Evolutionary conservation across 345 rosid species (phyloP).

Genomic region (Cochlearia excelsa): DNA sequence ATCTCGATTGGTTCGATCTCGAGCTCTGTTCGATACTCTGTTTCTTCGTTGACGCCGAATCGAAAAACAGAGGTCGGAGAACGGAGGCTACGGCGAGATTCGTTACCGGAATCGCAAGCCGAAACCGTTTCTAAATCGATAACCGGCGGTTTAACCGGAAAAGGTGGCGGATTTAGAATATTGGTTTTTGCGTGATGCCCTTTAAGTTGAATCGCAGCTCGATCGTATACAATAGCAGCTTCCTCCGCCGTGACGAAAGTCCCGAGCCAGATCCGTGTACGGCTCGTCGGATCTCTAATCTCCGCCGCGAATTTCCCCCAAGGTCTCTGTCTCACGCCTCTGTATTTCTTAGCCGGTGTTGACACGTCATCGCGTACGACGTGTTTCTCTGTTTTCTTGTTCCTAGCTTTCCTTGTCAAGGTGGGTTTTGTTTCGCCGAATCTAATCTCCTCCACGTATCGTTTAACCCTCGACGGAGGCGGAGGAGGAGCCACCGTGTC

Average conservation of each 20-base stretch:
- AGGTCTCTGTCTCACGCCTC: slow-evolving; percentile 68
- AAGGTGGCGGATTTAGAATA: slow-evolving; percentile 42
- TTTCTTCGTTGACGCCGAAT: slow-evolving; percentile 50
- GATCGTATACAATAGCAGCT: slow-evolving; percentile 70
- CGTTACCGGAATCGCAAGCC: slow-evolving; percentile 46
- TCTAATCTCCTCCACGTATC: slow-evolving; percentile 30
- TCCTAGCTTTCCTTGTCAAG: slow-evolving; percentile 1
- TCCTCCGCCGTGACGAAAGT: slow-evolving; percentile 83
- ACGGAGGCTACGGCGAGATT: slow-evolving; percentile 43
- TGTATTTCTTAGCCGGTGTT: slow-evolving; percentile 24
- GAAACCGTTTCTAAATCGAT: slow-evolving; percentile 37
- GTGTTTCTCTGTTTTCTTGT: not conserved
- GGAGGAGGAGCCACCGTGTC: not conserved
- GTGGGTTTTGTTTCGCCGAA: not conserved
- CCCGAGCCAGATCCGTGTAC: slow-evolving; percentile 82
- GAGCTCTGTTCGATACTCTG: slow-evolving; percentile 31
- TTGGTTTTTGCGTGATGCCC: slow-evolving; percentile 65
- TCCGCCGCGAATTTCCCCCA: slow-evolving; percentile 97
- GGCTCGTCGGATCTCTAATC: slow-evolving; percentile 84
- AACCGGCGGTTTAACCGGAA: slow-evolving; percentile 4
- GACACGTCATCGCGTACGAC: slow-evolving; percentile 12
- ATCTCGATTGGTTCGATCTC: slow-evolving; percentile 18
- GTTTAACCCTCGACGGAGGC: slow-evolving; percentile 24
- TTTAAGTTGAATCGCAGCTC: slow-evolving; percentile 57
- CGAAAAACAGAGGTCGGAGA: slow-evolving; percentile 85